phyloP scores from a whole-genome alignment of 1,284 basidiomycete species.

The Irpex sp. region DNA sequence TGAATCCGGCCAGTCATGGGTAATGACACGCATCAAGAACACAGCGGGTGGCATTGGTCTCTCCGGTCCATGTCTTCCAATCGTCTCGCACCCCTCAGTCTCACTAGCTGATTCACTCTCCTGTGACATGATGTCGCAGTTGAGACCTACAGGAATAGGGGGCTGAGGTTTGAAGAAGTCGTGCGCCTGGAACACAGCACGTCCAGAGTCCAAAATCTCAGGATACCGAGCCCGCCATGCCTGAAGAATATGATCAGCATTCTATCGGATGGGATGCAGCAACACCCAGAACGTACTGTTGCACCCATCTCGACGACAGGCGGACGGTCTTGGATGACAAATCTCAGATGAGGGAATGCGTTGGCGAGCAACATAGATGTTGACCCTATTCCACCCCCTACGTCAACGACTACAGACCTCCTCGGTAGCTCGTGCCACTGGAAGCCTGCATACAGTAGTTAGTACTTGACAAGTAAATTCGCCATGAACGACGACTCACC shows the following conservation, averaged over 20 bases:
- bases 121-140: neutral
- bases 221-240: slow-evolving; percentile 64
- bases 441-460: slow-evolving; percentile 40
- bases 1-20: slow-evolving; percentile 73
- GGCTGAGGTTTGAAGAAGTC: slow-evolving; percentile 72
- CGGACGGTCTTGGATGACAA: slow-evolving; percentile 68
- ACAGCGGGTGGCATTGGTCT: slow-evolving; percentile 39
- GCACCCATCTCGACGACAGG: slow-evolving; percentile 61
- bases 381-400: slow-evolving; percentile 76
- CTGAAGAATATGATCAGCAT: slow-evolving; percentile 14
- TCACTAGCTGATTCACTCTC: neutral
- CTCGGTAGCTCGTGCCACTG: slow-evolving; percentile 55
- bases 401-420: slow-evolving; percentile 64
- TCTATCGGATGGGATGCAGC: neutral
- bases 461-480: too few relatives aligned
- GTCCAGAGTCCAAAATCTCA: slow-evolving; percentile 53
- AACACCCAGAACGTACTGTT: slow-evolving; percentile 31
- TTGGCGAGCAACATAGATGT: slow-evolving; percentile 64
- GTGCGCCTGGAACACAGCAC: slow-evolving; percentile 63
- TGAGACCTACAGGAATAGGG: slow-evolving; percentile 14
- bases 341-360: slow-evolving; percentile 48
- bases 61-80: neutral
- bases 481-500: slow-evolving; percentile 33
- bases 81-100: slow-evolving; percentile 1
- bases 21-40: slow-evolving; percentile 64